Base-by-base conservation (phyloP, 768 basidiomycete species). In the Lactarius akahatsu region DNA sequence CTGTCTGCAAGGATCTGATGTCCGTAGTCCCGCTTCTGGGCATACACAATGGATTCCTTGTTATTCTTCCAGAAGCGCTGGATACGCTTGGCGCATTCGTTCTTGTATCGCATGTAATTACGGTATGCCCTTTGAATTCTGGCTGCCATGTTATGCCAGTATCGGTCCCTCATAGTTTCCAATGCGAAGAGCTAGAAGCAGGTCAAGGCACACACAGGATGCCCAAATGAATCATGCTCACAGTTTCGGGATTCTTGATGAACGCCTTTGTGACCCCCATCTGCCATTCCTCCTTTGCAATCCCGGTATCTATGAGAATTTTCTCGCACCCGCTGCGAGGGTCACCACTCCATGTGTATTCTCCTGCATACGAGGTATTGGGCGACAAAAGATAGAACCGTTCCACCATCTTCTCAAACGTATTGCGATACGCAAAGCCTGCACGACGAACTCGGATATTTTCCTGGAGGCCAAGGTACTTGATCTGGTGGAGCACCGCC, bases 61-160 rank as follows among this genome's bases (percentile, higher is more conserved):
- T 98, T 98, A 77, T 94, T 94, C 81, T 90, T 93, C 97, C 97
- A 99, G 84, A 98, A 98, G 63, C 96, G 82, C 75, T 98, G 97
- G 62, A 99, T 98, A 61, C 94, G 90, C 40, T 85, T 85, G 13
- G 97, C 97, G 72, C 94, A 96, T 74, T 98, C 97, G 71, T 95
- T 86, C 78, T 92, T 94, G 78, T 97, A 93, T 10, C 96, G 86
- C 84, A 96, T 85, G 76, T 97, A 97, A 75, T 97, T 96, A 65
- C 96, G 84, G 85, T 89, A 99, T 5, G 94, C 94, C 40, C 97
- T 88, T 76, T 99, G 97, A 60, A 99, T 99, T 55, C 97, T 90
- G 30, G 79, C 86, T 0, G 97, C 97, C 97, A 99, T 99, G 77
- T 98, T 98, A 77, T 99, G 97, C 97, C 97, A 99, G 77, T 98